Evolutionary conservation across 257 asterid genomes (phyloP), one percentile per base, ranked within the genome.

Genomic region (Scutellaria barbata): DNA sequence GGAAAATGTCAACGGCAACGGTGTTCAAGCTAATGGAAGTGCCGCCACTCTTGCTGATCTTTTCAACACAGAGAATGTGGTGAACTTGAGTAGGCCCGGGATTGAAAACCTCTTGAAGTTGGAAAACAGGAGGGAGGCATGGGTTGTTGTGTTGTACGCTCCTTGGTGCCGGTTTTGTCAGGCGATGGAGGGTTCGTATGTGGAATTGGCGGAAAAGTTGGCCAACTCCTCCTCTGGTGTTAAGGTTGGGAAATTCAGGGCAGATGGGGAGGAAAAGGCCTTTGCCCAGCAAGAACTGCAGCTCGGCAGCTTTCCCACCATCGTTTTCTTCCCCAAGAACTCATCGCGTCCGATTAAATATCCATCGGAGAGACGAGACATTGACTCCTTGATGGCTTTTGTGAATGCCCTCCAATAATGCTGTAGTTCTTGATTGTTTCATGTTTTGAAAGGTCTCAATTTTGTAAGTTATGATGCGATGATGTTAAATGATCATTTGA

Each of bases 131-230:
- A 86, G 76, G 51, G 96, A 92, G 82, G 76, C 90, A 5, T 92
- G 96, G 98, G 53, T 89, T 1, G 94, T 92, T 10, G 96, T 92
- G 50, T 81, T 88, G 7, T 92, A 92, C 22, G 96, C 98, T 0
- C 98, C 98, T 1, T 92, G 98, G 96, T 92, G 98, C 88, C 80
- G 8, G 5, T 92, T 89, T 79, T 92, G 96, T 87, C 95, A 89
- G 87, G 97, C 74, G 25, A 89, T 92, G 94, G 98, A 92, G 84
- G 83, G 77, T 6, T 81, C 96, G 6, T 92, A 78, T 8, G 83
- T 88, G 45, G 93, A 88, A 7, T 69, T 92, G 77, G 92, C 90
- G 0, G 90, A 84, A 74, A 89, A 79, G 81, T 71, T 92, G 30
- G 89, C 72, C 1, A 92, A 88, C 41, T 4, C 7, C 0, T 73